These are phyloP conservation scores for Serendipita sp. DNA, from an alignment of 768 basidiomycete species.

Conservation along the genomic window DNA sequence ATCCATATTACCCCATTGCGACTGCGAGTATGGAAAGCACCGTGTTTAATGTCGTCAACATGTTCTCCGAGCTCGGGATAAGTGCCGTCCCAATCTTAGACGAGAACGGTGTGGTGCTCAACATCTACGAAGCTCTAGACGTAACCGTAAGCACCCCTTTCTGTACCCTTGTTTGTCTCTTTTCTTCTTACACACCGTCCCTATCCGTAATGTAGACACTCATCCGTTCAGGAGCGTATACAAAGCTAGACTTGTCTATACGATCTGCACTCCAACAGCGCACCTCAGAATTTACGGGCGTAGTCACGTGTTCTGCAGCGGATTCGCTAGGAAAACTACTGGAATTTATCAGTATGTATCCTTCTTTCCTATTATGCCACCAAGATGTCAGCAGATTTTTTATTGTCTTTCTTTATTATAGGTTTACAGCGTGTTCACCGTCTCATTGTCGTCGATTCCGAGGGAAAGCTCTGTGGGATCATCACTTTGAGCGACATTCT, in stretches of 20 bases:
- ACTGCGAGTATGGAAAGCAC: conserved; percentile 31
- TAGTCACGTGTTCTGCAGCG: conserved; percentile 28
- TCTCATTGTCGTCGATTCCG: conserved; percentile 23
- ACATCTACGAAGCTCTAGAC: conserved; percentile 35
- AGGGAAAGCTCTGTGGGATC: conserved; percentile 17
- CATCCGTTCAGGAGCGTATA: conserved; percentile 29
- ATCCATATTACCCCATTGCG: conserved; percentile 27
- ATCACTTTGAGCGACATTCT: conserved; percentile 21
- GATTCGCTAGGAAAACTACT: conserved; percentile 28
- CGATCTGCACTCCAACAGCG: conserved; percentile 28
- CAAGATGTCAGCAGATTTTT: no score
- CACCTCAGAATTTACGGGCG: conserved; percentile 29
- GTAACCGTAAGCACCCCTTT: conserved; percentile 25
- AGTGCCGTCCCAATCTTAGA: conserved; percentile 32
- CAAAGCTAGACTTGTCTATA: conserved; percentile 29
- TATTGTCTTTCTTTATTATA: conserved; percentile 9
- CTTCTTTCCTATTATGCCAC: no score
- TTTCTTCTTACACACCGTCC: not conserved
- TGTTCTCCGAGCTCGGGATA: conserved; percentile 32
- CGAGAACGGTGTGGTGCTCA: conserved; percentile 25
- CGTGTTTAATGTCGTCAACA: conserved; percentile 35
- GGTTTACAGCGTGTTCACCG: conserved; percentile 30
- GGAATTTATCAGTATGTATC: conserved; percentile 13
- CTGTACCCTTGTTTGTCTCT: not conserved
- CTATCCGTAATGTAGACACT: conserved; percentile 20